phyloP scores from a whole-genome alignment of 305 asterid species.

The Fraxinus sp. region DNA sequence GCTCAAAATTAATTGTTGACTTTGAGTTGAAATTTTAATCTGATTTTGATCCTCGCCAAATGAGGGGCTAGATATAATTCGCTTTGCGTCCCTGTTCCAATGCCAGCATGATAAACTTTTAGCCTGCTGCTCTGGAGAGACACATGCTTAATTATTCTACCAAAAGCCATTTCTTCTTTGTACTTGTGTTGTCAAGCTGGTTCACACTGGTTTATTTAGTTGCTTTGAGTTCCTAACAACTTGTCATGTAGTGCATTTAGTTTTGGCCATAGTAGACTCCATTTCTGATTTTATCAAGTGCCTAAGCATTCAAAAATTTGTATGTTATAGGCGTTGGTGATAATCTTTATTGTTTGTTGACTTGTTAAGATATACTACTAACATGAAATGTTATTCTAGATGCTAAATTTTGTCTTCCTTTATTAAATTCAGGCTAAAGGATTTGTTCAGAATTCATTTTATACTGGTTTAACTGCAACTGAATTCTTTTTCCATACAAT shows the following conservation, averaged over 20 bases:
- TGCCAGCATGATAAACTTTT: not conserved
- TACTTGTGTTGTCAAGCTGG: not conserved
- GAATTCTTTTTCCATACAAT: constrained; percentile 98
- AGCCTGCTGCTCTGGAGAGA: not conserved
- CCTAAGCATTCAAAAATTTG: not conserved
- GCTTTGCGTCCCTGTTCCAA: not conserved
- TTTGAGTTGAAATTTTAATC: not conserved
- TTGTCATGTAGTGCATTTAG: not conserved
- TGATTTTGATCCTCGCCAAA: not conserved
- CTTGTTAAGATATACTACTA: not conserved
- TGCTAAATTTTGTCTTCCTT: constrained; percentile 21
- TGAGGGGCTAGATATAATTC: not conserved
- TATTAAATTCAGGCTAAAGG: constrained; percentile 79
- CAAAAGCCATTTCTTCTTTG: not conserved
- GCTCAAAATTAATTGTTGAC: not conserved
- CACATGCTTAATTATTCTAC: not conserved
- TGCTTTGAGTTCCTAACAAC: not conserved
- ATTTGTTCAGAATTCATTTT: constrained; percentile 91
- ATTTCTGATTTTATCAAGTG: not conserved
- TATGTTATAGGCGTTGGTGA: not conserved
- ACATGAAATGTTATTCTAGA: not conserved
- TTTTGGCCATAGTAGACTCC: not conserved
- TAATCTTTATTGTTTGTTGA: not conserved
- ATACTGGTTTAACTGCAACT: constrained; percentile 79
- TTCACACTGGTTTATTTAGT: not conserved